A percentile compares a stretch with the other conserved stretches of the same genome.
Conservation (phyloP, 192 early-diverging fungal species). For the Spizellomyces sp. region DNA sequence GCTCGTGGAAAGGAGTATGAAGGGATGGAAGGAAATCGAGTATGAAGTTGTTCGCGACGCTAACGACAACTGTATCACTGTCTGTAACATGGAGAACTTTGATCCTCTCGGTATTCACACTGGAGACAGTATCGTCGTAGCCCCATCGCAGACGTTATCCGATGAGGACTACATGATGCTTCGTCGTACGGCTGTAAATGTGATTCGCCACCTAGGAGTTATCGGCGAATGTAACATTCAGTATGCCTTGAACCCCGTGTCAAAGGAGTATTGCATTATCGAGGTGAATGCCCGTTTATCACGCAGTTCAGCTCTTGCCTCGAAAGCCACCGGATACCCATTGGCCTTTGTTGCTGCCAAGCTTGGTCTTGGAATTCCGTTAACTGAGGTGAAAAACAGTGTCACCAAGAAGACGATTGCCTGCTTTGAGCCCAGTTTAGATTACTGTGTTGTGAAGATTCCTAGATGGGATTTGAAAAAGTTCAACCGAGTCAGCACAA, state of each 20-base stretch:
- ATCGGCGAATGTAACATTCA: constrained; percentile 99
- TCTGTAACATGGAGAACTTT: constrained; percentile 99
- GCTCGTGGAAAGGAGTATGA: constrained; percentile 94
- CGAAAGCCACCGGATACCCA: constrained; percentile 98
- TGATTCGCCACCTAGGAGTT: constrained; percentile 96
- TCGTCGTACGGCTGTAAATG: constrained; percentile 91
- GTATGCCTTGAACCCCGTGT: constrained; percentile 94
- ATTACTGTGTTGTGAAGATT: constrained; percentile 75
- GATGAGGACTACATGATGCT: constrained; percentile 99
- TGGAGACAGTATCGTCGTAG: constrained; percentile 99
- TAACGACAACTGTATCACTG: constrained; percentile 96
- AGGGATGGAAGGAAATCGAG: constrained; percentile 99
- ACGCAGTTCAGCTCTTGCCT: constrained; percentile 90
- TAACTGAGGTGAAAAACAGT: constrained; percentile 91
- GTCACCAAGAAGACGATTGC: constrained; percentile 96
- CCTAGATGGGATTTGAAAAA: constrained; percentile 87
- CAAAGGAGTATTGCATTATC: constrained; percentile 96
- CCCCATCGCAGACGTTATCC: constrained; percentile 93
- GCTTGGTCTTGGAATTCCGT: constrained; percentile 87
- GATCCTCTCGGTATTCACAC: constrained; percentile 99
- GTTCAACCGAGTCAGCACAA: constrained; percentile 90
- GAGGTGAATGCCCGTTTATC: constrained; percentile 98
- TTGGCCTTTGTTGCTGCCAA: constrained; percentile 98
- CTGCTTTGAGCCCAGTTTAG: constrained; percentile 96
- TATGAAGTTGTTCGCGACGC: constrained; percentile 98